Evolutionary conservation across 2,329 filamentous ascomycete genomes (phyloP), one percentile per base, ranked within the genome.

Genomic region (Alternaria novae-zelandiae): DNA sequence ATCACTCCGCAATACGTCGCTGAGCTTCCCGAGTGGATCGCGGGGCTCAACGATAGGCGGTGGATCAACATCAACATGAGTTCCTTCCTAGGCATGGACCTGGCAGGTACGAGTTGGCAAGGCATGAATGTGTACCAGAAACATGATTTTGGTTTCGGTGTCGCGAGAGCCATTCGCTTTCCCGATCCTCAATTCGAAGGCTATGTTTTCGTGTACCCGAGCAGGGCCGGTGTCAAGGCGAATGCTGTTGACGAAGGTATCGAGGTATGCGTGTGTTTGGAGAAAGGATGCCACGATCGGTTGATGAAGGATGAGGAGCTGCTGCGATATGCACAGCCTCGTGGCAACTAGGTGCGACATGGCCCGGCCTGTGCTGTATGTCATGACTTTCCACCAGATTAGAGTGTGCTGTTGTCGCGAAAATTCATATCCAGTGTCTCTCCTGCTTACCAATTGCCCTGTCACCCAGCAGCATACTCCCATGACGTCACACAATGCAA

Each of bases 81-180:
- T 41, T 72, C 66, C 15, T 74, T 77, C 43, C 49, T 75, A 8
- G 73, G 72, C 20, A 56, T 74, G 47, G 74, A 74, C 62, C 61
- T 74, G 9, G 70, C 62, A 50, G 72, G 63, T 15, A 70, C 71
- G 15, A 70, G 66, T 62, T 77, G 74, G 74, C 67, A 70, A 53
- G 54, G 23, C 8, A 73, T 74, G 69, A 70, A 57, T n/a, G 47
- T 64, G 5, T 75, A 75, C 43, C 43, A 63, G 50, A 58, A 57
- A 41, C 73, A 75, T 56, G 73, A 78, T 56, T 78, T 78, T 55
- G 75, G 75, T 3, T 78, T 78, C 51, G 75, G 75, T 5, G 13
- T 60, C 45, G 74, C 70, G 7, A 54, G 43, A 45, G 65, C 65
- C 23, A 9, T 55, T 36, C 54, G 71, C 3, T 68, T 66, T 54